Percentiles rank a stretch among this genome's conserved stretches.
phyloP scores from a whole-genome alignment of 2,329 filamentous ascomycete genomes.

The Aspergillus neotritici region DNA sequence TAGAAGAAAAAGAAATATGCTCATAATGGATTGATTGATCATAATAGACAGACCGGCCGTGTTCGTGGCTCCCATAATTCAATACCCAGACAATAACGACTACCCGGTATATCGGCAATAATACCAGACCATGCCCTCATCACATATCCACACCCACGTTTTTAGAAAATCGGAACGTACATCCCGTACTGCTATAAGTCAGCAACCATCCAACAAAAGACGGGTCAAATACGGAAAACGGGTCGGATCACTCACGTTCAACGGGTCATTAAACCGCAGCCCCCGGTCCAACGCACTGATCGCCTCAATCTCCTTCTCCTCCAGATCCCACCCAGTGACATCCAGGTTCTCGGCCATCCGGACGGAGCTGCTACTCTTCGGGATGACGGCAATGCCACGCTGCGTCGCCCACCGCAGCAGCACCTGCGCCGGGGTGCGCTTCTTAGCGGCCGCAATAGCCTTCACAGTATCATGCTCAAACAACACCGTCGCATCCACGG shows the following conservation, averaged over 20 bases:
- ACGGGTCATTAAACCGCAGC: slow-evolving; percentile 72
- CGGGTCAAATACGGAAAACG: too few relatives aligned
- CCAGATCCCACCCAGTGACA: slow-evolving; percentile 60
- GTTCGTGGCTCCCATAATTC: too few relatives aligned
- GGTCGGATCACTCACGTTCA: slow-evolving; percentile 51
- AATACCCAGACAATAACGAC: too few relatives aligned
- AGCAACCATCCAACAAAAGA: slow-evolving; percentile 2
- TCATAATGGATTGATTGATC: too few relatives aligned
- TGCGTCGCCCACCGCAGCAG: slow-evolving; percentile 84
- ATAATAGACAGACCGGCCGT: too few relatives aligned
- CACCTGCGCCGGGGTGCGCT: slow-evolving; percentile 71
- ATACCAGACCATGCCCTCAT: too few relatives aligned
- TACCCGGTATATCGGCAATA: too few relatives aligned
- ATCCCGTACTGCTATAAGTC: slow-evolving; percentile 43
- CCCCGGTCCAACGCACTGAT: slow-evolving; percentile 61
- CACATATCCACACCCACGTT: too few relatives aligned
- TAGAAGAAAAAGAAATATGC: too few relatives aligned
- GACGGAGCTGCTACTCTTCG: slow-evolving; percentile 62
- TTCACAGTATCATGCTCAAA: slow-evolving; percentile 65
- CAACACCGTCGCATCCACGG: slow-evolving; percentile 60
- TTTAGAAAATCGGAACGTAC: slow-evolving; percentile 49
- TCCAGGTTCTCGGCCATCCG: slow-evolving; percentile 45
- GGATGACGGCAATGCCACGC: slow-evolving; percentile 72
- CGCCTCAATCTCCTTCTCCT: slow-evolving; percentile 58
- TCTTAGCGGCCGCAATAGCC: slow-evolving; percentile 61